Evolutionary conservation across 352 stramenopile species (phyloP), one percentile per base, ranked within the genome.

Genomic region (Peronosclerospora sorghi): DNA sequence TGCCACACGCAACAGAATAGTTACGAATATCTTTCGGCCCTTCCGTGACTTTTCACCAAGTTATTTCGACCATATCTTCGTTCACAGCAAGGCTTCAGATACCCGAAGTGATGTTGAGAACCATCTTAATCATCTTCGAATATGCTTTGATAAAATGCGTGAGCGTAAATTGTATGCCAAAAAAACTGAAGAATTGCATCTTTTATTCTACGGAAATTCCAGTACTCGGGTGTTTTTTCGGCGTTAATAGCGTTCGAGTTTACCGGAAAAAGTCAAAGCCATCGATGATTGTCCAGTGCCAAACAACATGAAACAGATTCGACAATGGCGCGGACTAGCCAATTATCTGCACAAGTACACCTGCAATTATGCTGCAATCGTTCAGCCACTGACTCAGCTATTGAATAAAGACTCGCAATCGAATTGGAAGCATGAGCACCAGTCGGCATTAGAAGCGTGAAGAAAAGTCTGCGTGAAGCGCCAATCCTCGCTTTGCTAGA

Each of bases 1-100:
- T 5, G 45, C 47, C 14, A 61, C 52, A 10, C 59, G 59, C 20
- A 63, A 63, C 40, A 30, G 42, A 23, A 15, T 62, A n/a, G 45
- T 67, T 13, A 53, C 48, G 12, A 1, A 41, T 8, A 10, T 41
- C 3, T 41, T 41, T 30, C 9, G 10, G 5, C 35, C 17, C 8
- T 21, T 18, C 30, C 18, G 20, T 5, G 9, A 12, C 2, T 41
- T 30, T 17, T 19, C 35, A 41, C 35, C 28, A 21, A 36, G 8
- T 4, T 36, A 36, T n/a, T 36, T 36, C 20, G 32, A 19, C 9
- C n/a, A 36, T 8, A 36, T 36, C 9, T 36, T 36, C 9, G 32
- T 36, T 15, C 32, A 36, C 20, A 36, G 9, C 20, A 7, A 15
- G 2, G 32, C 32, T 8, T 13, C 17, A 36, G n/a, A 36, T 36